Conservation (phyloP, 805 yeast species). For the Yamadazyma akitaensis region DNA sequence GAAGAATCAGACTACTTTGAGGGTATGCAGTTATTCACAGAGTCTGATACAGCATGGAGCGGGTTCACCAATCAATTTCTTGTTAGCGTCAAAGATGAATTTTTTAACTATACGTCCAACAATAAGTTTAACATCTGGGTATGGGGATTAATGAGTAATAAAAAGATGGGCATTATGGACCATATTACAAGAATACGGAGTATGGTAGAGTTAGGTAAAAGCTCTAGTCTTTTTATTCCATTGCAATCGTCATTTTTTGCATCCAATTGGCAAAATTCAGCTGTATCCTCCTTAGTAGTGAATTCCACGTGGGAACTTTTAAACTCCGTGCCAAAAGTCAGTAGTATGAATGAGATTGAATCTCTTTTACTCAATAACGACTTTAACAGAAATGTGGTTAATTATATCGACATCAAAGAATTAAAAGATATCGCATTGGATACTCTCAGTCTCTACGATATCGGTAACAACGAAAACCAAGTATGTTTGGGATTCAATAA, state of each 20-base stretch:
- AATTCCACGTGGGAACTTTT: constrained; percentile 38
- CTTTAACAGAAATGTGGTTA: constrained; percentile 46
- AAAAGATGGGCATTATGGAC: constrained; percentile 5
- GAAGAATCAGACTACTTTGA: constrained; percentile 74
- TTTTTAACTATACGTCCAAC: constrained; percentile 38
- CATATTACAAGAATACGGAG: constrained; percentile 43
- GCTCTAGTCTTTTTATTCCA: constrained; percentile 58
- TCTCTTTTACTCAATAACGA: constrained; percentile 41
- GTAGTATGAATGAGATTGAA: constrained; percentile 44
- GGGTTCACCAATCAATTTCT: constrained; percentile 60
- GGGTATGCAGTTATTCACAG: constrained; percentile 70
- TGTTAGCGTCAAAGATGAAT: constrained; percentile 64
- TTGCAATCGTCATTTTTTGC: constrained; percentile 22
- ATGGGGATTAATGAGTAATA: constrained; percentile 21
- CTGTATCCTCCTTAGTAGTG: constrained; percentile 19
- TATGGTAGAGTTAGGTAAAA: constrained; percentile 42
- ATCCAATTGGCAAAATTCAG: constrained; percentile 22
- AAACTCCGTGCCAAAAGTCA: constrained; percentile 23
- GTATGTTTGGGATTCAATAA: constrained; percentile 10
- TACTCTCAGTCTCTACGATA: constrained; percentile 5
- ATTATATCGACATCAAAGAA: constrained; percentile 25
- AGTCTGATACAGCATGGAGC: constrained; percentile 80
- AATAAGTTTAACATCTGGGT: constrained; percentile 37
- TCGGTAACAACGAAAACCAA: not conserved
- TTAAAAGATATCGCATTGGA: constrained; percentile 3